Evolutionary conservation across 2,329 filamentous ascomycete genomes (phyloP).

Genomic region (Moelleriella libera): DNA sequence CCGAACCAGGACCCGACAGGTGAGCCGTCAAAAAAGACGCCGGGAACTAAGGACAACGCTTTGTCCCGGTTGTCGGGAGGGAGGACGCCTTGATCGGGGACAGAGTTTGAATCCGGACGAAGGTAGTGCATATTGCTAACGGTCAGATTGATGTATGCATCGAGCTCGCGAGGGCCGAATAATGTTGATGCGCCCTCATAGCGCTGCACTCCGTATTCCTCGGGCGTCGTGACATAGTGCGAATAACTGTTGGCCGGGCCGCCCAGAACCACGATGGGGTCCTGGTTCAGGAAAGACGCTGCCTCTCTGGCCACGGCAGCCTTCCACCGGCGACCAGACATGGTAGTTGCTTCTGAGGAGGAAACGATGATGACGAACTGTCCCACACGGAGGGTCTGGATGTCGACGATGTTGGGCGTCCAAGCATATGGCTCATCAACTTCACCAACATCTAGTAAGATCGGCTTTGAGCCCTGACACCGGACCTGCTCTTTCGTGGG

Average conservation of each 20-base stretch:
- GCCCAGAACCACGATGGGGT: constrained; percentile 68
- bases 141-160: constrained; percentile 79
- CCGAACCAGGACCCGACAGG: constrained; percentile 59
- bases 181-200: constrained; percentile 94
- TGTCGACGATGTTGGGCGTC: constrained; percentile 83
- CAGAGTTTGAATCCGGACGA: constrained; percentile 20
- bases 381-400: constrained; percentile 74
- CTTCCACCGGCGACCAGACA: constrained; percentile 82
- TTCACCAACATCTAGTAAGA: constrained; percentile 79
- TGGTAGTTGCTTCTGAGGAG: constrained; percentile 81
- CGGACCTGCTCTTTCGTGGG: constrained; percentile 55
- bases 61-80: constrained; percentile 67
- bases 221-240: constrained; percentile 65
- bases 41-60: constrained; percentile 69
- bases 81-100: constrained; percentile 36
- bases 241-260: constrained; percentile 86
- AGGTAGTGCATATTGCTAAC: constrained; percentile 40
- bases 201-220: constrained; percentile 73
- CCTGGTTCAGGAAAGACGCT: constrained; percentile 28
- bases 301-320: constrained; percentile 46
- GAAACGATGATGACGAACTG: constrained; percentile 74
- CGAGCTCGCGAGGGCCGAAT: constrained; percentile 68
- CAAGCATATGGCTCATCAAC: constrained; percentile 67
- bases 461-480: constrained; percentile 72
- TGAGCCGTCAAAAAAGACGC: constrained; percentile 60